A percentile compares a stretch with the other conserved stretches of the same genome.
Evolutionary conservation across 148 eudicot species (phyloP).

Genomic region (Silene uniflora): DNA sequence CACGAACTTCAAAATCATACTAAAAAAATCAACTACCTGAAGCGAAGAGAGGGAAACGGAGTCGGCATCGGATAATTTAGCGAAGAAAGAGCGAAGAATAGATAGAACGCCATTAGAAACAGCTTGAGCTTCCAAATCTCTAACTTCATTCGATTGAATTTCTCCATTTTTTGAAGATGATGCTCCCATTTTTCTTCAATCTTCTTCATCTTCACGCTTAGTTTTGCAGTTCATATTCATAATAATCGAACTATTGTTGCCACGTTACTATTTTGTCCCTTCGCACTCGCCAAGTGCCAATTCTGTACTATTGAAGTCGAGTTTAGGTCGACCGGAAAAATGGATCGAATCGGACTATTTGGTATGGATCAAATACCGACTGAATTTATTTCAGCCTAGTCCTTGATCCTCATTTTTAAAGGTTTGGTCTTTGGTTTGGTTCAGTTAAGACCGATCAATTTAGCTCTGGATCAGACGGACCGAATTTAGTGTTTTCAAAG

Average conservation of each 20-base stretch:
- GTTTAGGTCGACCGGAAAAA: too few relatives aligned
- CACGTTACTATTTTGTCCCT: background rate
- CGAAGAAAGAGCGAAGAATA: constrained; percentile 55
- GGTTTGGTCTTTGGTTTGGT: too few relatives aligned
- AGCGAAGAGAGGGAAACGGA: constrained; percentile 54
- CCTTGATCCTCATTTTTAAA: too few relatives aligned
- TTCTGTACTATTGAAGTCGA: too few relatives aligned
- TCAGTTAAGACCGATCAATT: too few relatives aligned
- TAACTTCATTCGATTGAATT: constrained; percentile 41
- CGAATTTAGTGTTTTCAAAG: too few relatives aligned
- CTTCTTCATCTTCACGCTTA: background rate
- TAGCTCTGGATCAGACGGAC: too few relatives aligned
- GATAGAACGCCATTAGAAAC: constrained; percentile 69
- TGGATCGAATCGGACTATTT: too few relatives aligned
- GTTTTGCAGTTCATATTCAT: background rate
- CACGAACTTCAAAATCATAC: background rate
- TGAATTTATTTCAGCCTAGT: too few relatives aligned
- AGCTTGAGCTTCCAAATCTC: constrained; percentile 63
- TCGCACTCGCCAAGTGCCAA: background rate
- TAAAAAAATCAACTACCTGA: constrained; percentile 38
- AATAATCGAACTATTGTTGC: background rate
- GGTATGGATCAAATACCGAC: too few relatives aligned
- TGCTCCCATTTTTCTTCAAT: constrained; percentile 8
- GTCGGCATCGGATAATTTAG: constrained; percentile 45
- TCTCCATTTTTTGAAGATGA: constrained; percentile 2